Evolutionary conservation across 1,284 basidiomycete genomes (phyloP).

Genomic region (Tilletia indica): DNA sequence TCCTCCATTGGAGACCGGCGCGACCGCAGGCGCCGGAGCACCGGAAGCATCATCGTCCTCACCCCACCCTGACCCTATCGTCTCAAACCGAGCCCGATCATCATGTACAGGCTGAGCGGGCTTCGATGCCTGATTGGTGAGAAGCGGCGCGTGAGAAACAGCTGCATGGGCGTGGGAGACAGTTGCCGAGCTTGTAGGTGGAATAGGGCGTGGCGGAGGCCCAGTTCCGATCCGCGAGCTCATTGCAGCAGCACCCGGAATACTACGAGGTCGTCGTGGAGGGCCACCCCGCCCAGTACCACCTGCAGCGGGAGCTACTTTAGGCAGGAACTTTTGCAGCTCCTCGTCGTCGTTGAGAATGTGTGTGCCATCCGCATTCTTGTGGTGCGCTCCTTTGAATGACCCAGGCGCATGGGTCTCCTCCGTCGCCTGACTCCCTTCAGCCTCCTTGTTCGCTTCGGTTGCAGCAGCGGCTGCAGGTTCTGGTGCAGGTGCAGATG

Average conservation of each 20-base stretch:
- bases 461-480: no score
- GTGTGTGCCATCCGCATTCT: no score
- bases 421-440: no score
- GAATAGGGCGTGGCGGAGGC: not conserved
- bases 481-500: no score
- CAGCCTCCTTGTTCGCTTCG: no score
- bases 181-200: not conserved
- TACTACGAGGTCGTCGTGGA: not conserved
- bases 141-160: not conserved
- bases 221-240: constrained; percentile 1
- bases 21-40: not conserved
- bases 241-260: constrained; percentile 3
- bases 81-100: not conserved
- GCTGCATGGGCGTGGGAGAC: not conserved
- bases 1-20: not conserved
- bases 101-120: not conserved
- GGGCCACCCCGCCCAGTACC: not conserved
- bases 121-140: not conserved
- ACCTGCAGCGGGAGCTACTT: not conserved
- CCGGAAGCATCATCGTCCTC: not conserved
- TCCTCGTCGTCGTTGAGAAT: not conserved
- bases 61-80: not conserved
- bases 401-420: no score
- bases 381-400: no score
- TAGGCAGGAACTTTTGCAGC: not conserved